Base-by-base conservation (phyloP, 768 basidiomycete species). In the Naganishia kalamii region DNA sequence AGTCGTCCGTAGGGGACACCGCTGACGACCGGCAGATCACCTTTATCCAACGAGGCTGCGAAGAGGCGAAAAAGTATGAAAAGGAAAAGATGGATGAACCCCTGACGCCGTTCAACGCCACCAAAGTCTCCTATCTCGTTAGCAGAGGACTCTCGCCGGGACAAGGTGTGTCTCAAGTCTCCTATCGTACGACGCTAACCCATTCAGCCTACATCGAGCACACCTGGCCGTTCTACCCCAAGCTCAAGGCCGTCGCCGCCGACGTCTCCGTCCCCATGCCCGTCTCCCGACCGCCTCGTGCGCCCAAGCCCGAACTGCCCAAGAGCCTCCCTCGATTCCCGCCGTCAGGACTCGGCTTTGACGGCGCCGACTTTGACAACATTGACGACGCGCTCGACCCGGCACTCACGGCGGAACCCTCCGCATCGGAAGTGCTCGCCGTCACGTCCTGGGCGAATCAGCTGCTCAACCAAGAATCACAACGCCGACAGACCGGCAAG, bases 391-490 rank as follows among this genome's bases (percentile, higher is more conserved):
- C 33, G 11, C 54, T 57, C 17, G 54, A 57, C 40, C 54, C 54
- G 37, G 54, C 54, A 25, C 23, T 57, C 5, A 37, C 33, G 11
- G 54, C 12, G 4, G 54, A 57, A 27, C 54, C 54, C 33, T 41
- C 37, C 11, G 35, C 37, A 23, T 35, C 54, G 23, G 54, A 57
- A 2, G 54, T 57, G 12, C n/a, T 57, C 21, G 54, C 54, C 2
- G 54, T 57, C 54, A 57, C 54, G 2, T 57, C 54, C 15, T 57
- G 54, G 54, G 54, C 54, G n/a, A 57, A 57, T 21, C 54, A 57
- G 7, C 23, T 57, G 12, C 54, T 57, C 21, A 41, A 35, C 17
- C 33, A 57, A 27, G 54, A 57, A 40, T 57, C 54, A 19, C 54
- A 21, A 25, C 33, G 54, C 37, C 54, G 54, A 4, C 54, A 57